Base-by-base conservation (phyloP, 805 yeast species). In the Wickerhamiella allomyrinae region DNA sequence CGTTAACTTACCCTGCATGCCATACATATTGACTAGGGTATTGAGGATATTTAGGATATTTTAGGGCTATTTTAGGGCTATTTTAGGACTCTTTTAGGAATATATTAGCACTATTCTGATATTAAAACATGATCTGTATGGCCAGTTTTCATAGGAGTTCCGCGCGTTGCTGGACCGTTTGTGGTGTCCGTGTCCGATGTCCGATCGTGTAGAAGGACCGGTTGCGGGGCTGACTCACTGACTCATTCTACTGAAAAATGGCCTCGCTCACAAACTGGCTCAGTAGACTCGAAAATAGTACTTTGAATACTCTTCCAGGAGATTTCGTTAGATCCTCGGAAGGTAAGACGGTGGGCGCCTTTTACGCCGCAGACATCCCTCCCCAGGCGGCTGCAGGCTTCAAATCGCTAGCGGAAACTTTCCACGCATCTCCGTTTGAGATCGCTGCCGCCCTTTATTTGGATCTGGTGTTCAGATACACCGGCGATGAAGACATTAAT, bases 401-500 rank as follows among this genome's bases (percentile, higher is more conserved):
- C 11, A 34, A 44, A n/a, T 22, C 46, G 13, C 41, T 54, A 8
- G 48, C 49, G 37, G 46, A 48, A 2, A 31, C 49, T 34, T 24
- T 46, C 25, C 48, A 55, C 33, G 49, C 57, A n/a, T 43, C 62
- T 7, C 41, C 57, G 6, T 82, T 79, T 57, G 55, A 66, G 8
- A 60, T 72, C 13, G 76, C 77, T 0, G 66, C 84, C 47, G 66
- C 94, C 14, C 73, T 73, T 1, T 82, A 77, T 62, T 74, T 79
- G 20, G 74, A 79, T 1, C 68, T 89, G 44, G 69, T 84, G 29
- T 79, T 73, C 60, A 70, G 97, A 56, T 66, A 84, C 37, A 80
- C 95, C 2, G 97, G 96, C 20, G 97, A 89, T 58, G 96, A 89
- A 50, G 96, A 89, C 54, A 77, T 91, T 40, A 77, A 80, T n/a